Percentiles rank a stretch among this genome's conserved stretches.
These are phyloP conservation scores for Evansstolkia leycettana DNA, from an alignment of 495 filamentous ascomycete genomes.

Conservation along the genomic window DNA sequence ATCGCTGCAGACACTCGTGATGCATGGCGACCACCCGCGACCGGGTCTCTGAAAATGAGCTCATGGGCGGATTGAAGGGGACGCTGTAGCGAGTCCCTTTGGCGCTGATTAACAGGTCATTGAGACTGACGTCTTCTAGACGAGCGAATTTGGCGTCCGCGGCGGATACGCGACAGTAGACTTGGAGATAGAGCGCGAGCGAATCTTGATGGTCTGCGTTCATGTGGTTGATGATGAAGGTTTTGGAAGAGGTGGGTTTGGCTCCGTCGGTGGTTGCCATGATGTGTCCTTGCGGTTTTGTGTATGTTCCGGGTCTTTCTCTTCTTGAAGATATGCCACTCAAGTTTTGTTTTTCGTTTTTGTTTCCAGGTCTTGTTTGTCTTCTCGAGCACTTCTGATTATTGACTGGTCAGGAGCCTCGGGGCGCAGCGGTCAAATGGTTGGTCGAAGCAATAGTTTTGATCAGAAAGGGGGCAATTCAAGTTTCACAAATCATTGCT, in stretches of 20 bases:
- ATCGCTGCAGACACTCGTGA: slow-evolving; percentile 36
- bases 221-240: slow-evolving; percentile 67
- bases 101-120: slow-evolving; percentile 40
- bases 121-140: slow-evolving; percentile 47
- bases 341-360: no score
- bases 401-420: no score
- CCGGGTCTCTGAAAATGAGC: slow-evolving; percentile 46
- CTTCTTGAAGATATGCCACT: no score
- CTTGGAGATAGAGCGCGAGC: slow-evolving; percentile 51
- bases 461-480: no score
- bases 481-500: no score
- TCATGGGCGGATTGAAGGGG: slow-evolving; percentile 51
- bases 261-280: slow-evolving; percentile 1
- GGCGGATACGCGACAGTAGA: slow-evolving; percentile 40
- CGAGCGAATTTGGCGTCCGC: slow-evolving; percentile 33
- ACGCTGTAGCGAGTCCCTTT: slow-evolving; percentile 39
- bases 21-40: slow-evolving; percentile 58
- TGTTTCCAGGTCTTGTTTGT: no score
- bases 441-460: no score
- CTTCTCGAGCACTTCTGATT: no score
- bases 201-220: slow-evolving; percentile 62
- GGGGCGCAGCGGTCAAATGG: no score
- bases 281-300: neutral
- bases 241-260: no score
- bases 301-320: slow-evolving; percentile 1